A percentile compares a stretch with the other conserved stretches of the same genome.
phyloP scores from a whole-genome alignment of 2,329 filamentous ascomycete species.

The Claviceps africana region DNA sequence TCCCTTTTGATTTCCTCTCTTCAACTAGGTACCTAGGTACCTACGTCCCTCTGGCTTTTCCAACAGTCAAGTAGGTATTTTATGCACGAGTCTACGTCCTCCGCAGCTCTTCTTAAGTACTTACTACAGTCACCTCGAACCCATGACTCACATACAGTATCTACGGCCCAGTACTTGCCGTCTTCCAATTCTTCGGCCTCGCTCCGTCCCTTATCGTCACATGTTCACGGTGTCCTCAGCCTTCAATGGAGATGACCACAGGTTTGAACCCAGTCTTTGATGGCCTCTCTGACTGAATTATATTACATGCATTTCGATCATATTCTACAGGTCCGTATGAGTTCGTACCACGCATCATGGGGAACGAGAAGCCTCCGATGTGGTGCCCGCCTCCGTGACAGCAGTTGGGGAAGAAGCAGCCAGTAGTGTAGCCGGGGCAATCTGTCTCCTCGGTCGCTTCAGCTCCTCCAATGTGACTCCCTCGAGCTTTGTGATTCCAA shows the following conservation, averaged over 20 bases:
- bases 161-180: too few relatives aligned
- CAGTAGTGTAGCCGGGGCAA: constrained; percentile 32
- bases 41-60: background rate
- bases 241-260: background rate
- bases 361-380: constrained; percentile 19
- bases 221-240: background rate
- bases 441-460: constrained; percentile 60
- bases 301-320: background rate
- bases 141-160: background rate
- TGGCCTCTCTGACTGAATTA: background rate
- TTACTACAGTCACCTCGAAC: background rate
- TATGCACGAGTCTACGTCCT: background rate
- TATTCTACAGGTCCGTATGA: background rate
- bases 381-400: constrained; percentile 19
- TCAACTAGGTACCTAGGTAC: background rate
- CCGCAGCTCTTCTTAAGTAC: too few relatives aligned
- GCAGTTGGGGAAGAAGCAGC: constrained; percentile 20
- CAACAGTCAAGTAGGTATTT: too few relatives aligned
- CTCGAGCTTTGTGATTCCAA: constrained; percentile 83
- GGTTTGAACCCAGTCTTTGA: background rate
- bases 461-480: constrained; percentile 72
- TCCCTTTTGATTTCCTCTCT: background rate
- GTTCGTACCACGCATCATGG: constrained; percentile 7
- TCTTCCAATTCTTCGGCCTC: too few relatives aligned
- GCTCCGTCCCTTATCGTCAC: too few relatives aligned